Conservation (phyloP, 2,329 filamentous ascomycete genomes). For the Venturia carpophila region DNA sequence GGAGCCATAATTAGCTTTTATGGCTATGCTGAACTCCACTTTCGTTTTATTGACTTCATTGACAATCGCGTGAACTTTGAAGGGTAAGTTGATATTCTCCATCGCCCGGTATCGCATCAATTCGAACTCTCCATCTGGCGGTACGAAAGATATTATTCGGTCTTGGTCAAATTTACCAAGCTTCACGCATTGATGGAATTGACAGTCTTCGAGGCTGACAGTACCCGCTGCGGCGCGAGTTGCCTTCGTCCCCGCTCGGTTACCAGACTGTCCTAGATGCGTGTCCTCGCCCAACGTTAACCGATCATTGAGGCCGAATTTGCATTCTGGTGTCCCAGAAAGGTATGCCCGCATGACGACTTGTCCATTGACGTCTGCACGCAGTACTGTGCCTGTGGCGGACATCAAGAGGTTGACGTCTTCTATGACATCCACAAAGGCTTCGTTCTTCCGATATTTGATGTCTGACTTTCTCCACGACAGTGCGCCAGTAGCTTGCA, state of each 20-base stretch:
- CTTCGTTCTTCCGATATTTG: slow-evolving; percentile 98
- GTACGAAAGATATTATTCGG: slow-evolving; percentile 93
- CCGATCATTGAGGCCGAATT: slow-evolving; percentile 95
- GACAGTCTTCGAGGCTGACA: slow-evolving; percentile 93
- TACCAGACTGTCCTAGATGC: slow-evolving; percentile 59
- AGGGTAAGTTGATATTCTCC: slow-evolving; percentile 96
- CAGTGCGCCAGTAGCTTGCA: slow-evolving; percentile 95
- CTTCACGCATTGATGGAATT: slow-evolving; percentile 98
- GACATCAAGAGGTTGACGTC: slow-evolving; percentile 99
- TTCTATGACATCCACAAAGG: slow-evolving; percentile 98
- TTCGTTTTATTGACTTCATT: slow-evolving; percentile 96
- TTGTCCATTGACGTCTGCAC: slow-evolving; percentile 92
- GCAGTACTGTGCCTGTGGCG: slow-evolving; percentile 88
- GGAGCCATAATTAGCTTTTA: slow-evolving; percentile 91
- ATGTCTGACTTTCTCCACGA: slow-evolving; percentile 97
- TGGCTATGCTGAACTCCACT: slow-evolving; percentile 96
- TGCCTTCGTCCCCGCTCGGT: slow-evolving; percentile 73
- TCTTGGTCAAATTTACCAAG: slow-evolving; percentile 94
- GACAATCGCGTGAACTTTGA: slow-evolving; percentile 98
- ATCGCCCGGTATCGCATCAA: slow-evolving; percentile 97
- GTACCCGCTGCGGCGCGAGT: slow-evolving; percentile 93
- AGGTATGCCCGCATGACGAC: slow-evolving; percentile 99
- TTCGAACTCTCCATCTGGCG: slow-evolving; percentile 96
- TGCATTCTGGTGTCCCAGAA: slow-evolving; percentile 93
- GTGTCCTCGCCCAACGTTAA: slow-evolving; percentile 67